phyloP scores from a whole-genome alignment of 768 basidiomycete genomes.

The Boletus speciosus region DNA sequence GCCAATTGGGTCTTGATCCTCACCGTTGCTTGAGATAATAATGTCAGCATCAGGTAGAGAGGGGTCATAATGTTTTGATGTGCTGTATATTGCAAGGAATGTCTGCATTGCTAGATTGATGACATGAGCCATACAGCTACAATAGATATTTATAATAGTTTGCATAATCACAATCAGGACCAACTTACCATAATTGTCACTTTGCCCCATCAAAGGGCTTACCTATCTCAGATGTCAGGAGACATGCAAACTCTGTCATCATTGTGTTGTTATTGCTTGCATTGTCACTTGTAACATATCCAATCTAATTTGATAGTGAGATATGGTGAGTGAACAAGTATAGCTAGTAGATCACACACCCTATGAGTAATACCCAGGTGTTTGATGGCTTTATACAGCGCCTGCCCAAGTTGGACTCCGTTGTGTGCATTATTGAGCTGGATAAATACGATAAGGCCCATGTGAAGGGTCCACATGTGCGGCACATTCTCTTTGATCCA shows the following conservation, averaged over 20 bases:
- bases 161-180: too few relatives aligned
- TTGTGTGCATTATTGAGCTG: constrained; percentile 38
- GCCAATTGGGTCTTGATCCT: background rate
- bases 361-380: constrained; percentile 29
- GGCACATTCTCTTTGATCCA: constrained; percentile 15
- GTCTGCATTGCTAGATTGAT: background rate
- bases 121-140: background rate
- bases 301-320: too few relatives aligned
- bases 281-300: too few relatives aligned
- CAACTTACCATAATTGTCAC: too few relatives aligned
- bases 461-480: constrained; percentile 27
- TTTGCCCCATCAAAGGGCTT: too few relatives aligned
- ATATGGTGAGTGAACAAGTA: too few relatives aligned
- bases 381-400: constrained; percentile 35
- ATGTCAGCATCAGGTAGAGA: background rate
- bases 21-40: background rate
- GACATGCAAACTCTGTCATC: too few relatives aligned
- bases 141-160: too few relatives aligned
- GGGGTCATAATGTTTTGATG: background rate
- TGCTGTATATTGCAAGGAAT: background rate
- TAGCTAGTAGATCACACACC: constrained; percentile 18
- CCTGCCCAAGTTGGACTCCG: constrained; percentile 21
- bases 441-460: constrained; percentile 35
- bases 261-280: too few relatives aligned
- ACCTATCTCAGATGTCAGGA: too few relatives aligned